Base-by-base conservation (phyloP, 2,329 filamentous ascomycete genomes). In the Calonectria multiphialidica region DNA sequence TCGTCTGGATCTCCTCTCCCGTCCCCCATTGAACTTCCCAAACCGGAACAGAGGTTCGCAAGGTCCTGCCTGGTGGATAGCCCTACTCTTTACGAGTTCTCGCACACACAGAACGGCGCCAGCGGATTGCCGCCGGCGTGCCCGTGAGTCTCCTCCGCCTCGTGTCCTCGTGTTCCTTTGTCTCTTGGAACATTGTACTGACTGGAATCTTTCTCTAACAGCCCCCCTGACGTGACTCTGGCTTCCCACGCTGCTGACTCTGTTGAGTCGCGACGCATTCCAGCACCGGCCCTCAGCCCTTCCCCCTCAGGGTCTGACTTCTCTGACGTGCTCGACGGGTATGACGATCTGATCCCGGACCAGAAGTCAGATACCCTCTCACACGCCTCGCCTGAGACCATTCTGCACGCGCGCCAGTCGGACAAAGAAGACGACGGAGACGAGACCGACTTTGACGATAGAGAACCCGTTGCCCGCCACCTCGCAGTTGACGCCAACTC, bases 31-130 rank as follows among this genome's bases (percentile, higher is more conserved):
- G 84, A 86, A 71, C 82, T 88, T 25, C 84, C 86, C 49, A 85
- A 85, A 73, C 88, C 89, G n/a, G 87, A 88, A 59, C 86, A 87
- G 73, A 83, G 89, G 62, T 90, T 89, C 79, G 85, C 86, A n/a
- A 86, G 90, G 72, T 87, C 88, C 37, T 88, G 83, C 76, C 88
- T 89, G 16, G 81, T 91, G 67, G 90, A 92, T 81, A 92, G 90
- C 80, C 90, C 90, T 72, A 91, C 89, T 37, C 83, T 92, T 61
- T 92, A 92, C 87, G 89, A 91, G 78, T 91, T 90, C 77, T 87
- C 88, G 49, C 69, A 77, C 23, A 72, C 33, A 77, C 63, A 68
- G 15, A 40, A 33, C 33, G 40, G 13, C 6, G 53, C 75, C 50
- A 72, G 76, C 55, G 72, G 73, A 33, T 74, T 72, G 33, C 70